Evolutionary conservation across 257 asterid genomes (phyloP).

Genomic region (Gardenia jasminoides): DNA sequence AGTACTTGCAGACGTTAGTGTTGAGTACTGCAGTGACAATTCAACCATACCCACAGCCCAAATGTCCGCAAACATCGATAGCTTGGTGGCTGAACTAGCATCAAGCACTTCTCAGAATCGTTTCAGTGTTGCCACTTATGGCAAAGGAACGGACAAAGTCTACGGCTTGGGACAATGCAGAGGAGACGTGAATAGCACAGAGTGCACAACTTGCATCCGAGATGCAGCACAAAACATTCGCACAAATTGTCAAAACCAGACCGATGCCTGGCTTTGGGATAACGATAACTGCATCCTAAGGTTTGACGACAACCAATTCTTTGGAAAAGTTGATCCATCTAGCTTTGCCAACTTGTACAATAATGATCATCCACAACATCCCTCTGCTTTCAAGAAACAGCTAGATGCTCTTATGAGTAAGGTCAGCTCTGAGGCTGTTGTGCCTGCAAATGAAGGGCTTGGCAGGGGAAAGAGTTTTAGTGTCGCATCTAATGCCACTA

Average conservation of each 20-base stretch:
- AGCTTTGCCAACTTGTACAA: conserved; percentile 30
- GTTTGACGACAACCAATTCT: conserved; percentile 37
- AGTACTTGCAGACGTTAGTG: conserved; percentile 40
- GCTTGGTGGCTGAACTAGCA: conserved; percentile 37
- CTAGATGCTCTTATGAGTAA: conserved; percentile 32
- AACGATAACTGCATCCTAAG: conserved; percentile 58
- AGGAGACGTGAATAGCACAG: conserved; percentile 52
- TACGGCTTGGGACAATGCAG: conserved; percentile 84
- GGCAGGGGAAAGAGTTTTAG: conserved; percentile 45
- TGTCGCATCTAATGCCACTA: conserved; percentile 33
- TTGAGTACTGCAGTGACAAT: conserved; percentile 34
- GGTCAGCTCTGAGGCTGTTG: conserved; percentile 47
- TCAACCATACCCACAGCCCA: conserved; percentile 24
- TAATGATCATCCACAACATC: conserved; percentile 44
- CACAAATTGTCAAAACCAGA: conserved; percentile 38
- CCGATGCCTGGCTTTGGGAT: conserved; percentile 58
- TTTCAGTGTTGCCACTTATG: conserved; percentile 47
- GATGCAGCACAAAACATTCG: conserved; percentile 41
- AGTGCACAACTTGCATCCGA: conserved; percentile 60
- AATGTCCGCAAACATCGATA: conserved; percentile 39
- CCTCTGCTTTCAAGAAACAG: conserved; percentile 39
- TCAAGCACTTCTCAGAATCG: conserved; percentile 37
- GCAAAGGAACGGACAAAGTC: conserved; percentile 29
- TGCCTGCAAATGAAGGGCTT: conserved; percentile 43
- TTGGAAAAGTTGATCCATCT: conserved; percentile 47